These are phyloP conservation scores for Hypseocharis bilobata DNA, from an alignment of 441 rosid genomes.

Conservation along the genomic window DNA sequence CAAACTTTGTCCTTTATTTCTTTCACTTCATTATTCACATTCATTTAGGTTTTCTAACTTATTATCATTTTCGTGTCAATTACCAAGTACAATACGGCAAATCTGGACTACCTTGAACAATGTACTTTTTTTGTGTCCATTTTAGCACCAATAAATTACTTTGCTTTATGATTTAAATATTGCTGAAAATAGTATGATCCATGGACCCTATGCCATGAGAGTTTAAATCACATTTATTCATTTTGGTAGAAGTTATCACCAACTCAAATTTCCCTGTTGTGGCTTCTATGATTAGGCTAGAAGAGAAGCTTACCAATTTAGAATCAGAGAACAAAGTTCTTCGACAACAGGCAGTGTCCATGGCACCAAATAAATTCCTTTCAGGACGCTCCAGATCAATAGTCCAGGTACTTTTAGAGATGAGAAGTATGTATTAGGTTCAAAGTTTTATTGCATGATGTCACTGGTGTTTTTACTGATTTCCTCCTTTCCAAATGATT, in stretches of 20 bases:
- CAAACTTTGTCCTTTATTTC: too few species aligned
- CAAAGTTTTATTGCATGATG: neutral
- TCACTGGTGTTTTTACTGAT: slow-evolving; percentile 13
- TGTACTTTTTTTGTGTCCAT: neutral
- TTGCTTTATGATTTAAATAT: neutral
- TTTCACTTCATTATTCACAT: too few species aligned
- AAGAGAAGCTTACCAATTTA: slow-evolving; percentile 74
- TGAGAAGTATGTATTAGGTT: neutral
- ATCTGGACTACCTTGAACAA: neutral
- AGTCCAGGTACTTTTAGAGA: slow-evolving; percentile 52
- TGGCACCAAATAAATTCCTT: slow-evolving; percentile 94
- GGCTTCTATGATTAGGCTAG: slow-evolving; percentile 46
- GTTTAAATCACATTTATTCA: neutral
- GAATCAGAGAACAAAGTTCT: slow-evolving; percentile 94
- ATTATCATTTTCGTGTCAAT: neutral
- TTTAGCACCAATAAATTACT: neutral
- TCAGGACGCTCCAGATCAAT: slow-evolving; percentile 93
- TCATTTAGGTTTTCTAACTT: neutral
- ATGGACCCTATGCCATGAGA: neutral
- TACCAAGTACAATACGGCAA: neutral
- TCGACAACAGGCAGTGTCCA: slow-evolving; percentile 87
- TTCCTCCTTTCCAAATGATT: slow-evolving; percentile 21
- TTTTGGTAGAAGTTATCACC: slow-evolving; percentile 9
- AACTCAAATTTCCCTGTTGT: slow-evolving; percentile 10
- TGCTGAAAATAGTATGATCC: slow-evolving; percentile 5